Conservation (phyloP, 768 basidiomycete species). For the Boletus fagicola region DNA sequence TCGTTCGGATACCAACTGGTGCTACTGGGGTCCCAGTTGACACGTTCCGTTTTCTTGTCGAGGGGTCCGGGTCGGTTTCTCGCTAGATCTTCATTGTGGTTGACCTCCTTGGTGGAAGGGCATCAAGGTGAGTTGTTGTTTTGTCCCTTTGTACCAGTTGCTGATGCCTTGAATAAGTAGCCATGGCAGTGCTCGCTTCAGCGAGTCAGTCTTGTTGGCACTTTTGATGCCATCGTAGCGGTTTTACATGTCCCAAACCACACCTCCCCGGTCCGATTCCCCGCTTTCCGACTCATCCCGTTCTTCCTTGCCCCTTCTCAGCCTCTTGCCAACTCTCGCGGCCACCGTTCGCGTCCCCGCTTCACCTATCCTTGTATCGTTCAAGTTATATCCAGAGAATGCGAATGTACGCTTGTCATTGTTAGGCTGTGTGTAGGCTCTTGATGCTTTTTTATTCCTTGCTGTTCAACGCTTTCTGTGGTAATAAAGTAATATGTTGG, state of each 20-base stretch:
- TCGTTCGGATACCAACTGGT: not conserved
- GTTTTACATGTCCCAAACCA: not conserved
- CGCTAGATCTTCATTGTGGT: not conserved
- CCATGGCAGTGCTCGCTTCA: not conserved
- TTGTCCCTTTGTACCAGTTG: not conserved
- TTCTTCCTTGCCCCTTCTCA: not conserved
- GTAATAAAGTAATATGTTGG: conserved; percentile 4
- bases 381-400: conserved; percentile 12
- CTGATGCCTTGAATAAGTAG: not conserved
- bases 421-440: conserved; percentile 17
- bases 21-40: conserved; percentile 1
- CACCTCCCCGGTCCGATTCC: not conserved
- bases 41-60: not conserved
- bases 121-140: conserved; percentile 3
- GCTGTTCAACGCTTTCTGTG: conserved; percentile 7
- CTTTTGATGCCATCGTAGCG: not conserved
- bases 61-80: conserved; percentile 1
- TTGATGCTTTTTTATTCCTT: conserved; percentile 6
- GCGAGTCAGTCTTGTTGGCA: not conserved
- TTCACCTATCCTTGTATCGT: conserved; percentile 4
- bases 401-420: conserved; percentile 21
- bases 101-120: not conserved
- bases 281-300: not conserved
- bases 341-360: not conserved
- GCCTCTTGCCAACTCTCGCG: not conserved